Base-by-base conservation (phyloP, 805 yeast species). In the Jamesozyma lodderae region DNA sequence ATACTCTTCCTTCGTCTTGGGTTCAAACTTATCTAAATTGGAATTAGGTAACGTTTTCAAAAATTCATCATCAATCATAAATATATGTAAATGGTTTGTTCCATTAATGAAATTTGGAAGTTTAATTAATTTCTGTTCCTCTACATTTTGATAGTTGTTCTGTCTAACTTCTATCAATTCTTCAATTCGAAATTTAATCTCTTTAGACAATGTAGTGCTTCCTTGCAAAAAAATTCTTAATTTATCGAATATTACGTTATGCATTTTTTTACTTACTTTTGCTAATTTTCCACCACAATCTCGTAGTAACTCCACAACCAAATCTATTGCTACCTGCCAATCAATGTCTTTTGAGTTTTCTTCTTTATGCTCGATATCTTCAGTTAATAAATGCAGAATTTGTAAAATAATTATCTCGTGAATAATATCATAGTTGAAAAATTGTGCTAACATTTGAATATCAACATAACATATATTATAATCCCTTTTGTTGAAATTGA, bases 221-320 rank as follows among this genome's bases (percentile, higher is more conserved):
- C 77, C 81, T 45, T 76, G 81, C 28, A 81, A 55, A n/a, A 81
- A 49, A 7, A 61, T 62, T 44, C 90, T 60, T 33, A 87, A 62
- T 38, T 76, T 66, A 42, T 81, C 86, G 50, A 70, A 78, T 1
- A 80, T 63, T 14, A 62, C 63, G 42, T 71, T 63, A 31, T 67
- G 61, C 1, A 79, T 79, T 2, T 59, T 52, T 15, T 59, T 47
- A 26, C 77, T 66, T 8, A 61, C 57, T 14, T 62, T 65, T 2
- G 59, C 54, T 16, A 87, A 53, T 37, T 55, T 66, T 3, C 58
- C 60, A 0, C 95, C 94, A n/a, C 62, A 60, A 10, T 62, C 63
- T 24, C 62, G 60, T 39, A 85, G 45, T 3, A 84, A 53, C 1
- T 56, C 63, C 9, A 74, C 65, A 0, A 78, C 67, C 7, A 83